Percentiles rank a stretch among this genome's conserved stretches.
Conservation (phyloP, 2,329 filamentous ascomycete species). For the Xylaria sp. region DNA sequence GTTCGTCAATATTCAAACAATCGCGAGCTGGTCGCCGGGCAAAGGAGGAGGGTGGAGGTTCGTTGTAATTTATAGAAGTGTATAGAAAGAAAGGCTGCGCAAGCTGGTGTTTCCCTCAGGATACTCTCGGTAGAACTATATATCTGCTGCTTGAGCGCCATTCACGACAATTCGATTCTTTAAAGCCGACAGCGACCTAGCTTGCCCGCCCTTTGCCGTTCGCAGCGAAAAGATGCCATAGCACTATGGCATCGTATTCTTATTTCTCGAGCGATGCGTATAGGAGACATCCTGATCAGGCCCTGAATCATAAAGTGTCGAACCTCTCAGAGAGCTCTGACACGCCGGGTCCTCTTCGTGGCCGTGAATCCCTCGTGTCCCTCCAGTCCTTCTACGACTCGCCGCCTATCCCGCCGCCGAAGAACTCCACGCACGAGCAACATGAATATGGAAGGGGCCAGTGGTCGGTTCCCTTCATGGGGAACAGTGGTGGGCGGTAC, state of each 20-base stretch:
- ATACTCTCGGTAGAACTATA: background rate
- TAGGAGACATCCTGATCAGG: conserved; percentile 35
- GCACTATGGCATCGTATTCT: conserved; percentile 45
- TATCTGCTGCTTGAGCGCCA: background rate
- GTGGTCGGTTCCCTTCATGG: conserved; percentile 43
- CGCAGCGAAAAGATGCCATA: conserved; percentile 37
- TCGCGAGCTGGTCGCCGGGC: background rate
- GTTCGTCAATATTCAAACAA: background rate
- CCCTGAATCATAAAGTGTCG: conserved; percentile 48
- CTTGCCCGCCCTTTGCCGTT: background rate
- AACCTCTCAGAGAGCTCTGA: conserved; percentile 46
- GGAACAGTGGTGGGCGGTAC: conserved; percentile 41
- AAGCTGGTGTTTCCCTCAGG: background rate
- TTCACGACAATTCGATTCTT: conserved; percentile 1
- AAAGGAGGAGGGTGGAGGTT: conserved; percentile 5
- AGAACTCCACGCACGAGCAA: conserved; percentile 30
- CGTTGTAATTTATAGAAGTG: background rate
- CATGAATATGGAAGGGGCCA: conserved; percentile 39
- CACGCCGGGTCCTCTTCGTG: conserved; percentile 38
- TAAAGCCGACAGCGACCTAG: background rate
- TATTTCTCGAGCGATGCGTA: conserved; percentile 39
- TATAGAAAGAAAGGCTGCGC: conserved; percentile 9
- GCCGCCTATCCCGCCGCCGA: conserved; percentile 29
- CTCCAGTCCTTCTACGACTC: conserved; percentile 47
- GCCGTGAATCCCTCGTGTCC: conserved; percentile 50